Evolutionary conservation across 129 eudicot genomes (phyloP).

Genomic region (Escallonia herrerae): DNA sequence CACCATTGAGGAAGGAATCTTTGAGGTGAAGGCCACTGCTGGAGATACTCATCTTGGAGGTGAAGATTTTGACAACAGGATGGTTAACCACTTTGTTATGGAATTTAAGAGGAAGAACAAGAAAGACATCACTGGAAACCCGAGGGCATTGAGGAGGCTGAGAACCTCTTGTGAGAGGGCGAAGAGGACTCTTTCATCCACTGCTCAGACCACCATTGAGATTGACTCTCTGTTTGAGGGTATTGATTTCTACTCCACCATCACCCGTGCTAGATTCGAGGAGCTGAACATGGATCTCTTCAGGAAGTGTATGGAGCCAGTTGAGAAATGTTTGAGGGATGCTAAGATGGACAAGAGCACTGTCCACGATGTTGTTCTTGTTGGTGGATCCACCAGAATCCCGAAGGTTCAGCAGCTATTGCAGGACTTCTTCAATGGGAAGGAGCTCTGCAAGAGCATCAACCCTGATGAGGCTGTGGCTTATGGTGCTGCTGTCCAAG

Average conservation of each 20-base stretch:
- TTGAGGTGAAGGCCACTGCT: slow-evolving; percentile 83
- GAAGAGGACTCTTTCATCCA: slow-evolving; percentile 76
- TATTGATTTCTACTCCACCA: slow-evolving; percentile 77
- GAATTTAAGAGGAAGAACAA: slow-evolving; percentile 80
- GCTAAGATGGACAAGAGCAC: slow-evolving; percentile 90
- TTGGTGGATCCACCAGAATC: slow-evolving; percentile 80
- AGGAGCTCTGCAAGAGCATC: slow-evolving; percentile 77
- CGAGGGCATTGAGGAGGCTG: slow-evolving; percentile 72
- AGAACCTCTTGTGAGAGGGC: slow-evolving; percentile 79
- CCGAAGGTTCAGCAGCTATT: slow-evolving; percentile 80
- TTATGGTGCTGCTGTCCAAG: slow-evolving; percentile 80
- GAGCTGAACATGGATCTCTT: slow-evolving; percentile 81
- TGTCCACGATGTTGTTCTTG: slow-evolving; percentile 73
- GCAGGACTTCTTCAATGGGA: slow-evolving; percentile 74
- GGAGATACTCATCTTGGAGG: slow-evolving; percentile 91
- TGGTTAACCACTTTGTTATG: slow-evolving; percentile 83
- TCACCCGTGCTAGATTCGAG: slow-evolving; percentile 80
- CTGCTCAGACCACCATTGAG: slow-evolving; percentile 81
- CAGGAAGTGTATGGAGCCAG: slow-evolving; percentile 89
- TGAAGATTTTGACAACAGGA: slow-evolving; percentile 83
- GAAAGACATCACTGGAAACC: slow-evolving; percentile 71
- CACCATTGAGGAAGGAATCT: slow-evolving; percentile 83
- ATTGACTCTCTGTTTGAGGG: slow-evolving; percentile 74
- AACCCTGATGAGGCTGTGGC: slow-evolving; percentile 93
- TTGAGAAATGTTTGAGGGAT: slow-evolving; percentile 84